Evolutionary conservation across 2,329 filamentous ascomycete genomes (phyloP), one percentile per base, ranked within the genome.

Genomic region (Aspergillus fructus): DNA sequence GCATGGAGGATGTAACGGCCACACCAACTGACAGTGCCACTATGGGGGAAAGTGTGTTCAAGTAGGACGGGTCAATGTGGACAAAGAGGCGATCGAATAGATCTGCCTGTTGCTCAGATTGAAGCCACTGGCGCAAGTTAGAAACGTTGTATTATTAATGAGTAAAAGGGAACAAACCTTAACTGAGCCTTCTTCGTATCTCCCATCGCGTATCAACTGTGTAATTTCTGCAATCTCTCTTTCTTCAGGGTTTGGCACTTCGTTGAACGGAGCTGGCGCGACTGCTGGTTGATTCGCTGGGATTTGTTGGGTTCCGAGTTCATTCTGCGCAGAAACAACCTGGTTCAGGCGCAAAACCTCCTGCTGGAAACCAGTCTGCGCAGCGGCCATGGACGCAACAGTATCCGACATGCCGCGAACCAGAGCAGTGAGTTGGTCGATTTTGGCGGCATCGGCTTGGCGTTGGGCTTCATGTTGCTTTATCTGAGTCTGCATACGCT

Each of bases 61-160:
- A 74, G 68, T 85, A 88, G 8, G 74, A 71, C 1, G 85, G 84
- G 59, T 83, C 81, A 64, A 82, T 77, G 54, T 78, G 80, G 21
- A 84, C 78, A 66, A 88, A 87, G 51, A 87, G 76, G 27, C 80
- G 78, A 68, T 87, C 83, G 66, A 87, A 88, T n/a, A 88, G 75
- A 46, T 83, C 79, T 15, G 78, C 76, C 62, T 86, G 83, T 55
- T 82, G 81, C 33, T 74, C 69, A 5, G 85, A 88, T 74, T 86
- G 84, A 48, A 88, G 76, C 85, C 85, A 88, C 78, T 76, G 54
- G 55, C 55, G 53, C 53, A 27, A 53, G 49, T 72, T 55, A 71
- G 65, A 47, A 55, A 23, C 15, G 15, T 40, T 19, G 6, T 30
- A 5, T 13, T 30, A n/a, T 13, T 30, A n/a, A 37, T 37, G 4